Evolutionary conservation across 305 asterid species (phyloP).

Genomic region (Petunia hybrid): DNA sequence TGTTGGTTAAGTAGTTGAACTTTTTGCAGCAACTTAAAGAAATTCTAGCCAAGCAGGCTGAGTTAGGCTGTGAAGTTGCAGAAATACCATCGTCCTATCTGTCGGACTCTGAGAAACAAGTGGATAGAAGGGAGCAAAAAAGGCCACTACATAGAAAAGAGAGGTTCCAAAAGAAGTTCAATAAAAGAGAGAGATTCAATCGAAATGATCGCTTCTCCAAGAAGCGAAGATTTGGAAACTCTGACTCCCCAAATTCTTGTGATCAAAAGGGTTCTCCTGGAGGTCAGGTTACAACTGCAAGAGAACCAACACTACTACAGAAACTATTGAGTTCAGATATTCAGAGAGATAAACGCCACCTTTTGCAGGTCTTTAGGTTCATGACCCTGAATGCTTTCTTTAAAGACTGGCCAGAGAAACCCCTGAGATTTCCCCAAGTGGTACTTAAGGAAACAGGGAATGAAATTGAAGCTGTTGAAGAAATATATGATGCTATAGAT

Average conservation of each 20-base stretch:
- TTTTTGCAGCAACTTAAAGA: constrained; percentile 85
- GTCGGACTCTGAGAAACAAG: constrained; percentile 67
- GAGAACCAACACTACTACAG: constrained; percentile 74
- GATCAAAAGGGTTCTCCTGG: constrained; percentile 42
- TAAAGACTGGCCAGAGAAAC: constrained; percentile 50
- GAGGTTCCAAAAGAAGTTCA: constrained; percentile 62
- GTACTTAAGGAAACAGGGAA: constrained; percentile 54
- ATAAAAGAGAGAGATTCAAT: constrained; percentile 62
- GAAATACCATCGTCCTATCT: constrained; percentile 87
- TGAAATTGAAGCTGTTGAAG: constrained; percentile 42
- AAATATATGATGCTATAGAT: constrained; percentile 20
- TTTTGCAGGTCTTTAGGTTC: constrained; percentile 84
- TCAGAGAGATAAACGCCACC: constrained; percentile 68
- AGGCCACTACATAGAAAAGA: constrained; percentile 54
- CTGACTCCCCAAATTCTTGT: constrained; percentile 38
- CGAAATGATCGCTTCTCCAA: constrained; percentile 52
- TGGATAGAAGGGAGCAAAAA: constrained; percentile 42
- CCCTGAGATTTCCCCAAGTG: constrained; percentile 66
- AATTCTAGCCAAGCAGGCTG: constrained; percentile 92
- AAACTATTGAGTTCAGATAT: constrained; percentile 75
- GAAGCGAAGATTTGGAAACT: constrained; percentile 48
- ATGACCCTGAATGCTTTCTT: constrained; percentile 82
- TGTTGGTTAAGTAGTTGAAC: constrained; percentile 6
- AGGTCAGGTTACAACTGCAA: constrained; percentile 37
- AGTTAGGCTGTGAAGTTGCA: constrained; percentile 93